Base-by-base conservation (phyloP, 352 stramenopile genomes). In the Phytophthora boehmeriae region DNA sequence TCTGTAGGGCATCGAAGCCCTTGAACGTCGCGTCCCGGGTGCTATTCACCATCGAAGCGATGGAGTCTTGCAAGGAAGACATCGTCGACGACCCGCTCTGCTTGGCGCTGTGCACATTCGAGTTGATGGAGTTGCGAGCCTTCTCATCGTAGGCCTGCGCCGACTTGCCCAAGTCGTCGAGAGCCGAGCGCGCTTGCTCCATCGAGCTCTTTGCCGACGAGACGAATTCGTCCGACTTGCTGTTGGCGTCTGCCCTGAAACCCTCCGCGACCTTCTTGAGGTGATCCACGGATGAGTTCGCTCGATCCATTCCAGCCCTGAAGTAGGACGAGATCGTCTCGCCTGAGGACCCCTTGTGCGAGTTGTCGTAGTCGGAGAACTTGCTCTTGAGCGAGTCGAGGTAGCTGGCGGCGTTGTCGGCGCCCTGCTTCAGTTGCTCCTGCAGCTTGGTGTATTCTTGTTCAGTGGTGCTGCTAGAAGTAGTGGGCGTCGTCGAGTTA, bases 381-480 rank as follows among this genome's bases (percentile, higher is more conserved):
- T 77, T 78, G 52, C 30, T 59, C 59, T 73, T 77, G 49, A 83
- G 68, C 20, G 63, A 75, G 42, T 71, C 55, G 16, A 77, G 54
- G 58, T 83, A 83, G 32, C 41, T 58, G 0, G 65, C 38, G 0
- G 71, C 66, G 43, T 80, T 68, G 5, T 56, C 50, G 10, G 66
- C 53, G 16, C 68, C 62, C 23, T 65, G 64, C 30, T 71, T 48
- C 48, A 83, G 66, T 45, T 75, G 52, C 5, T 71, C 55, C 20
- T 78, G 68, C 14, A 83, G 65, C 59, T 75, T 78, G 39, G 59
- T 47, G 41, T 68, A 51, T 32, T 83, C 68, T 46, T 77, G 56
- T 38, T 76, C 68, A 11, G 50, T 58, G 19, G 36, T 59, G 54
- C 39, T 58, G 54, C n/a, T n/a, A n/a, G 50, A 59, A n/a, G 56